Base-by-base conservation (phyloP, 2,329 filamentous ascomycete genomes). In the Fusarium proliferatum region DNA sequence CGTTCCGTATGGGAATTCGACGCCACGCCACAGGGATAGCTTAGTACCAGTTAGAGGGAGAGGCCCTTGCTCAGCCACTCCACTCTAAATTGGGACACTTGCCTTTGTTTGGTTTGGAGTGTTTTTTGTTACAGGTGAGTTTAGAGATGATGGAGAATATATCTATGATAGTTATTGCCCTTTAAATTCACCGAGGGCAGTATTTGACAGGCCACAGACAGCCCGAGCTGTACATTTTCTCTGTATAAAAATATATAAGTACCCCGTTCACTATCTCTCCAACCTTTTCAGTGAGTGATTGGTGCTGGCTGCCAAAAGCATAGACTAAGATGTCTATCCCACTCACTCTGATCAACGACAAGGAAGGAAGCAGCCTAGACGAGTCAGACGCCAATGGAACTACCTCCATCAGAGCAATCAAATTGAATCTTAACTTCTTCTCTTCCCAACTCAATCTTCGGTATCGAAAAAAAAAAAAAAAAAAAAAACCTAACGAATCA, bases 1-100 rank as follows among this genome's bases (percentile, higher is more conserved):
- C 72, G 72, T 74, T 73, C 72, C 59, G 43, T 53, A 69, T 67
- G 41, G 42, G 61, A 74, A 71, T 48, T 65, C 53, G 46, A 73
- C 72, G 72, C 72, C 72, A 74, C 71, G 56, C 51, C 36, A 55
- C 51, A 55, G 36, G 51, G 36, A 55, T 36, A 49, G 33, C 33
- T 33, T 33, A 33, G 33, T 33, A 28, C 26, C 26, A 33, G 16
- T 19, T 36, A 26, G 49, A 26, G 33, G 41, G 52, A 42, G 49
- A 28, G 63, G 46, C 33, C 61, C 45, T 33, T 64, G 63, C 71
- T 72, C n/a, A 74, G 71, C 71, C 71, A 74, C 71, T 68, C 62
- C 65, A 62, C 63, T 48, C 51, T 51, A 70, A 33, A 57, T 49
- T 13, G 45, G 26, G 36, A 48, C 61, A 49, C 71, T 73, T 73